A percentile compares a stretch with the other conserved stretches of the same genome.
phyloP scores from a whole-genome alignment of 352 stramenopile genomes.

The Globisporangium takayamanum region DNA sequence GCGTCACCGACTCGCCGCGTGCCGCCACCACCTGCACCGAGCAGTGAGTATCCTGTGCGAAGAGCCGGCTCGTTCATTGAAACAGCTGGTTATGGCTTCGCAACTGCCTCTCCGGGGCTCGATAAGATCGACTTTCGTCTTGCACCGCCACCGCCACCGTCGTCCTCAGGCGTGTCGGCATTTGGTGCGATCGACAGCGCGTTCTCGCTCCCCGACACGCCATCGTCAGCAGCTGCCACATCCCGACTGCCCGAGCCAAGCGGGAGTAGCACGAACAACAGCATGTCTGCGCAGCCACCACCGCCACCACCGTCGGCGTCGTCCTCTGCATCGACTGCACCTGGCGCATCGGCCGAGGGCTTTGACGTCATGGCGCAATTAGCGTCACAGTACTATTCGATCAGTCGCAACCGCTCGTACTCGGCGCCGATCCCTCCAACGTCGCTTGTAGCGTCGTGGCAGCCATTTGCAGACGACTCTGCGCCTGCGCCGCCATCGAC shows the following conservation, averaged over 20 bases:
- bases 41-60: slow-evolving; percentile 5
- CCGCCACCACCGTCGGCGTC: neutral
- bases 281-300: slow-evolving; percentile 3
- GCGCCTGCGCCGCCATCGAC: slow-evolving; percentile 8
- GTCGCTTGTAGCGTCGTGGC: slow-evolving; percentile 48
- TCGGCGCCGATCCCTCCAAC: slow-evolving; percentile 64
- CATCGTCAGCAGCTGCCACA: neutral
- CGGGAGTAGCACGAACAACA: neutral
- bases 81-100: slow-evolving; percentile 14
- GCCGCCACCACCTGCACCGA: neutral
- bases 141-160: slow-evolving; percentile 5
- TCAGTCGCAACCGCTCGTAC: slow-evolving; percentile 62
- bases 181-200: slow-evolving; percentile 16
- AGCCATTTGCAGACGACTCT: slow-evolving; percentile 48
- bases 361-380: slow-evolving; percentile 82
- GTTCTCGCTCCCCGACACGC: slow-evolving; percentile 8
- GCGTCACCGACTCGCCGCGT: neutral
- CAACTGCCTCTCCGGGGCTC: slow-evolving; percentile 7
- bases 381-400: slow-evolving; percentile 73
- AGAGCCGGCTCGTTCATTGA: slow-evolving; percentile 17
- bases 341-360: slow-evolving; percentile 16
- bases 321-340: neutral
- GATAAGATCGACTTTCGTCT: slow-evolving; percentile 24
- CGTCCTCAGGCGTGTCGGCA: slow-evolving; percentile 13
- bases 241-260: slow-evolving; percentile 1